Percentiles rank a stretch among this genome's conserved stretches.
phyloP scores from a whole-genome alignment of 257 asterid species.

The Nicotiana tabacum region DNA sequence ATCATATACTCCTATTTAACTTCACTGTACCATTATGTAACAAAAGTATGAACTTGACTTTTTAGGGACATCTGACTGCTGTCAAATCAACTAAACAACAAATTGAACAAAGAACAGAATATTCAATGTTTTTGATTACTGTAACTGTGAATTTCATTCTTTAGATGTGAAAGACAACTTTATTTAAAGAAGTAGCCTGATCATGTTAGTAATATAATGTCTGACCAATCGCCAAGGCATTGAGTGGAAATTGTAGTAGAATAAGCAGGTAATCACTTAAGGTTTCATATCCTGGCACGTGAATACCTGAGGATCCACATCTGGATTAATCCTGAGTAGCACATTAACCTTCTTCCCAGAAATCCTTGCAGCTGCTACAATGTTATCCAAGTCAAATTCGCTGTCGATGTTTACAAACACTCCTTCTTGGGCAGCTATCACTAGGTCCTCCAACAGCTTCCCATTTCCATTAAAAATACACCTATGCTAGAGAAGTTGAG shows the following conservation, averaged over 20 bases:
- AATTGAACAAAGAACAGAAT: not conserved
- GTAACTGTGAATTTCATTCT: not conserved
- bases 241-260: not conserved
- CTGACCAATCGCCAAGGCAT: not conserved
- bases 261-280: not conserved
- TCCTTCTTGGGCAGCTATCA: slow-evolving; percentile 85
- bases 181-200: not conserved
- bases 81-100: not conserved
- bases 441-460: slow-evolving; percentile 77
- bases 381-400: slow-evolving; percentile 91
- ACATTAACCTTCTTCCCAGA: slow-evolving; percentile 83
- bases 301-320: slow-evolving; percentile 96
- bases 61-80: not conserved
- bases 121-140: not conserved
- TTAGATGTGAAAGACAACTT: not conserved
- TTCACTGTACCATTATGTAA: not conserved
- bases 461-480: slow-evolving; percentile 97
- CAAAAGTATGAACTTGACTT: not conserved
- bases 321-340: slow-evolving; percentile 85
- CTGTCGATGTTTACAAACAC: slow-evolving; percentile 89
- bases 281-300: not conserved
- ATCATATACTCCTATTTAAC: not conserved
- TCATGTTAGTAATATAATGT: not conserved
- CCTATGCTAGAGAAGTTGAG: slow-evolving; percentile 31
- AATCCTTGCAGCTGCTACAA: slow-evolving; percentile 71